These are phyloP conservation scores for Pilasporangium apinafurcum DNA, from an alignment of 352 stramenopile genomes.

Conservation along the genomic window DNA sequence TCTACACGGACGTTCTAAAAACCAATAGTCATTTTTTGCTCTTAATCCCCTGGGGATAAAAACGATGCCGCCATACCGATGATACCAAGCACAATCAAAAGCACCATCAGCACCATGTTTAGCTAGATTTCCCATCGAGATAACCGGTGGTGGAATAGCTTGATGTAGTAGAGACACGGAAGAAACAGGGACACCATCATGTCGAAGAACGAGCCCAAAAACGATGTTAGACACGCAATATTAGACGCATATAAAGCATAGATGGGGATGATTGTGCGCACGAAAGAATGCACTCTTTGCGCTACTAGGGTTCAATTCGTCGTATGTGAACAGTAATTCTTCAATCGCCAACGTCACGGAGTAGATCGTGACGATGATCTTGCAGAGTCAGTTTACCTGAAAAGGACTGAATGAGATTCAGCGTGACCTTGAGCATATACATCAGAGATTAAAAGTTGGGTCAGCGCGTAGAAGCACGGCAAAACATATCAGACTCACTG, in stretches of 20 bases:
- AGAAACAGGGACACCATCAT: conserved; percentile 81
- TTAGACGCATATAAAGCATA: conserved; percentile 71
- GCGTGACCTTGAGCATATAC: conserved; percentile 33
- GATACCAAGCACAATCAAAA: conserved; percentile 66
- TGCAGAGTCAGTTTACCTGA: conserved; percentile 57
- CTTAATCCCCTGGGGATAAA: too few relatives aligned
- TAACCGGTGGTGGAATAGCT: conserved; percentile 61
- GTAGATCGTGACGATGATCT: conserved; percentile 82
- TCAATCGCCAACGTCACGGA: conserved; percentile 71
- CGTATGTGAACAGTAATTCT: conserved; percentile 53
- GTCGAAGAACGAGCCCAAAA: conserved; percentile 83
- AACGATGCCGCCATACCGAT: conserved; percentile 75
- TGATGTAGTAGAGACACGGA: conserved; percentile 80
- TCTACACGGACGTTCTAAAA: too few relatives aligned
- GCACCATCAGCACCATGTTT: conserved; percentile 42
- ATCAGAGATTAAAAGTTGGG: not conserved
- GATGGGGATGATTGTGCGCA: conserved; percentile 55
- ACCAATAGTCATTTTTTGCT: too few relatives aligned
- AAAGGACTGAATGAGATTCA: conserved; percentile 72
- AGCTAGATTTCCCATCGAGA: conserved; percentile 40
- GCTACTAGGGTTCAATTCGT: conserved; percentile 24
- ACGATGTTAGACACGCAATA: conserved; percentile 80
- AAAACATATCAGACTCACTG: not conserved
- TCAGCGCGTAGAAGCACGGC: not conserved
- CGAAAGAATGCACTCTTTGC: conserved; percentile 48